phyloP scores from a whole-genome alignment of 306 rosid genomes.

The Heteromeles arbutifolia region DNA sequence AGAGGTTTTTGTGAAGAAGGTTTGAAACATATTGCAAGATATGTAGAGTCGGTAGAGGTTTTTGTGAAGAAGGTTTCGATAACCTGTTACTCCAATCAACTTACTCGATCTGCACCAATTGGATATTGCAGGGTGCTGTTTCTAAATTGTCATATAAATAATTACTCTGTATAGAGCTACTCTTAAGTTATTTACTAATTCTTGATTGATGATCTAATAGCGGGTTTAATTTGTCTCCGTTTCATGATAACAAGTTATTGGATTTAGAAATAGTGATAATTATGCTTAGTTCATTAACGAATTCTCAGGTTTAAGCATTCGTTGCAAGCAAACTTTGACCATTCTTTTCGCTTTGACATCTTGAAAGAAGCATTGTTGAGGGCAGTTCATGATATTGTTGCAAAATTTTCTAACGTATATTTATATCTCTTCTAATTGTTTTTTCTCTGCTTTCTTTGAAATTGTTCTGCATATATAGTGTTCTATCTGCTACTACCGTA shows the following conservation, averaged over 20 bases:
- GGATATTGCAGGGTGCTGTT: slow-evolving; percentile 50
- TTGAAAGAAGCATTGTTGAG: slow-evolving; percentile 86
- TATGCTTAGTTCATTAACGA: slow-evolving; percentile 10
- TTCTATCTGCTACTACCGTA: no score
- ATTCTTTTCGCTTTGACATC: slow-evolving; percentile 77
- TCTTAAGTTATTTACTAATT: no score
- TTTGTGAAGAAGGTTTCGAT: no score
- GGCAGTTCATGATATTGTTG: slow-evolving; percentile 79
- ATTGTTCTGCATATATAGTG: no score
- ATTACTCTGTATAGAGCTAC: no score
- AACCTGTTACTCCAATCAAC: no score
- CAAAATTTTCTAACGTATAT: no score
- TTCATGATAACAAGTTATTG: no score
- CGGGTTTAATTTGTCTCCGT: no score
- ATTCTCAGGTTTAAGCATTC: slow-evolving; percentile 64
- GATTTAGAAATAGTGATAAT: background rate
- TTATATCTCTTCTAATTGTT: no score
- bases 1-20: slow-evolving; percentile 64
- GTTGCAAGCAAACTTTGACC: slow-evolving; percentile 45
- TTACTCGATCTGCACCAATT: slow-evolving; percentile 36
- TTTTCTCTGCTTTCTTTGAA: no score
- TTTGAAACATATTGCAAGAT: slow-evolving; percentile 87
- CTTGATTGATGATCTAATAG: no score
- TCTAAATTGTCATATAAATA: background rate
- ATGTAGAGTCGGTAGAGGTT: slow-evolving; percentile 85